Evolutionary conservation across 2,329 filamentous ascomycete species (phyloP), one percentile per base, ranked within the genome.

Genomic region (Colletotrichum navitas): DNA sequence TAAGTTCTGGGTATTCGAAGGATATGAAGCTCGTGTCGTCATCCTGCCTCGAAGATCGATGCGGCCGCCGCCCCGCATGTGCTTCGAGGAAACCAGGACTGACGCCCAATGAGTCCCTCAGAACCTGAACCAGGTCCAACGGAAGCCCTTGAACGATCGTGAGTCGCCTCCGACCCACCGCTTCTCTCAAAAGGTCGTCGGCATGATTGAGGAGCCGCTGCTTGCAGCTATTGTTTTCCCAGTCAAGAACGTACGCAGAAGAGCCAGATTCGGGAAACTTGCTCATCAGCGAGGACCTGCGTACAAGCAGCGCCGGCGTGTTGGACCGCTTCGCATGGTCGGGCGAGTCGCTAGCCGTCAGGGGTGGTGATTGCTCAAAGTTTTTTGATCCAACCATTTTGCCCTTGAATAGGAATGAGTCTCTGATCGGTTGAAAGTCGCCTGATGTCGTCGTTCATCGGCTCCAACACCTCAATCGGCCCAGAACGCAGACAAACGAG

Each of bases 1-100:
- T 67, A 39, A 81, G 65, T 66, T 81, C 78, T 1, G 80, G 78
- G 34, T 81, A 81, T 26, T 78, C 78, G 63, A 76, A 80, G 47
- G 74, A 74, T 29, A 73, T 74, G 51, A 74, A 76, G 6, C 32
- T 24, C 24, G 58, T 16, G 6, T 62, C 58, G 10, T 55, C 61
- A 36, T 72, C 71, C 10, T 54, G 66, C 45, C 63, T 61, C 43
- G 39, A 34, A 1, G 78, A 76, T 6, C 77, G 75, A 58, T 80
- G 78, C 21, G 72, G 65, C 45, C 76, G 73, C 26, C 79, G 74
- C 8, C 71, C 66, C 1, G 74, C 75, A 63, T 81, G 78, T 6
- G 80, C 79, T 4, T 78, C 76, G 55, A 82, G 41, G 56, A 82
- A 80, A 4, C 65, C 74, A n/a, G 74, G 69, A 51, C 80, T 79